Evolutionary conservation across 192 early-diverging fungal genomes (phyloP), one percentile per base, ranked within the genome.

Genomic region (Coemansia aciculifera): DNA sequence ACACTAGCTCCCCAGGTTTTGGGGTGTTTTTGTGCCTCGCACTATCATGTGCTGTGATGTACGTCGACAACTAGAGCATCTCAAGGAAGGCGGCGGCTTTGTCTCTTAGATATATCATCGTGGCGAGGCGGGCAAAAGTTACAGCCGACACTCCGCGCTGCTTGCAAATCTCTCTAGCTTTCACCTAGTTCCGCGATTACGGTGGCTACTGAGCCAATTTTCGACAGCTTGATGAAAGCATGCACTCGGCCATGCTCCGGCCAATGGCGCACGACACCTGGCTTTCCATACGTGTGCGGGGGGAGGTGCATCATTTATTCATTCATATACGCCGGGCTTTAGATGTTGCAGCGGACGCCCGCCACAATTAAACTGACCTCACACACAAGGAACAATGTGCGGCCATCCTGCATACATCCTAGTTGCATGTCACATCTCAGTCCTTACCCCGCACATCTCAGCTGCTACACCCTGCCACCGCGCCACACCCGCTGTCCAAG

Each of bases 21-120:
- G 8, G 23, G 21, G 51, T 9, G 24, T 24, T 13, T 27, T 6
- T 8, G 29, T 27, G 8, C 12, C 10, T 27, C 54, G 27, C 54
- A 31, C 54, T 57, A 31, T 57, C 54, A 57, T 29, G 54, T 57
- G 54, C 13, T 57, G 54, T 29, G 15, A 24, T 52, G 51, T 13
- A 13, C 12, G 31, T n/a, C 24, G 24, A 27, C 24, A 27, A 27
- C 24, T 27, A 27, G 24, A 27, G 24, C 24, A 27, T 27, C 24
- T 27, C 24, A 27, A 27, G 24, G 24, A 27, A 27, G 24, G 24
- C 24, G 24, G 24, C 24, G 24, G 24, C 24, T 1, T 27, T 27
- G 24, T 27, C 24, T 27, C 1, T 27, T 27, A 27, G 24, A 36
- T 36, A 36, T 36, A 36, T 36, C 34, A 27, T 36, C 9, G 34